These are phyloP conservation scores for Scedosporium apiospermum DNA, from an alignment of 2,329 filamentous ascomycete species.

Conservation along the genomic window DNA sequence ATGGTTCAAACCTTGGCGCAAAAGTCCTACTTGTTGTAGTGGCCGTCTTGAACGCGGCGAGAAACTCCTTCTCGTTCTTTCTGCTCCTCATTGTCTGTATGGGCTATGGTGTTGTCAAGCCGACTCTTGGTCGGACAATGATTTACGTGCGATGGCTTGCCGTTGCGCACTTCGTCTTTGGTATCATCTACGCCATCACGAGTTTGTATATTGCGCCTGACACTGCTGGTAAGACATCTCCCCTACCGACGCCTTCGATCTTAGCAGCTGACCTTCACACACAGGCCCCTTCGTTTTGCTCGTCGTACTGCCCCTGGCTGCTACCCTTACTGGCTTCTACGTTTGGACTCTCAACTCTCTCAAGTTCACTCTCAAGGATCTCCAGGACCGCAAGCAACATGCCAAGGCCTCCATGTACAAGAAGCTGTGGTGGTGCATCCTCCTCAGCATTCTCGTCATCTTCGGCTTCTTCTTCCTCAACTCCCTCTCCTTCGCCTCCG, in stretches of 20 bases:
- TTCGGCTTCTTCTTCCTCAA: constrained; percentile 99
- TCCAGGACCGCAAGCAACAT: constrained; percentile 88
- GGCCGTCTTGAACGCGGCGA: constrained; percentile 83
- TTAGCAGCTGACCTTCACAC: constrained; percentile 6
- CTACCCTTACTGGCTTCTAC: constrained; percentile 91
- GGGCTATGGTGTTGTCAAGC: constrained; percentile 98
- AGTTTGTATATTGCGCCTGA: constrained; percentile 85
- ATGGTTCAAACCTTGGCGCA: constrained; percentile 73
- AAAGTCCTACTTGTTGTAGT: constrained; percentile 85
- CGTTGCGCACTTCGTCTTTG: constrained; percentile 88
- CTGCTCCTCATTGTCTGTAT: constrained; percentile 96
- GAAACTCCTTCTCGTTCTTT: constrained; percentile 98
- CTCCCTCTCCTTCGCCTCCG: constrained; percentile 86
- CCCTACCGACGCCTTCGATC: neutral
- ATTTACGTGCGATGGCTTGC: constrained; percentile 85
- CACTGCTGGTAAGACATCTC: constrained; percentile 51
- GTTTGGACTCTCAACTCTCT: constrained; percentile 97
- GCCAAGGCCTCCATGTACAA: constrained; percentile 94
- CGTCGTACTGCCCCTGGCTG: constrained; percentile 85
- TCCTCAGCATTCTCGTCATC: constrained; percentile 85
- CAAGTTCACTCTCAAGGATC: constrained; percentile 88
- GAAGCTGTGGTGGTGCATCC: constrained; percentile 96
- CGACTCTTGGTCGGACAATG: constrained; percentile 86
- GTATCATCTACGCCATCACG: constrained; percentile 83
- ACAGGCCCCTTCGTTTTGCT: constrained; percentile 79